Percentiles rank a stretch among this genome's conserved stretches.
Conservation (phyloP, 345 rosid genomes). For the Sonneratia caseolaris region DNA sequence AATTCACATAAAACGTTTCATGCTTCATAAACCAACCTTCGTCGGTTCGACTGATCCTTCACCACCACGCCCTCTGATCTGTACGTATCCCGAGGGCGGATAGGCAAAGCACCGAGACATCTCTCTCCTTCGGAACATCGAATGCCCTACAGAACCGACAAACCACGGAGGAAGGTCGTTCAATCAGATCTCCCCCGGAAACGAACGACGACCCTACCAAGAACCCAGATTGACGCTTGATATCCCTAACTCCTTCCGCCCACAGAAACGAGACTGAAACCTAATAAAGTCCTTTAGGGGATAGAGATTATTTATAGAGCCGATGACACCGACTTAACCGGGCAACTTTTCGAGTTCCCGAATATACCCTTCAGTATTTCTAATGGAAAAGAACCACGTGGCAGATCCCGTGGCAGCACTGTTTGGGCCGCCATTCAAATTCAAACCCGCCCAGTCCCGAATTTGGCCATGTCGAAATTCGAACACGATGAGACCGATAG, state of each 20-base stretch:
- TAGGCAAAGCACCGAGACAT: conserved; percentile 31
- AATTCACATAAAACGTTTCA: background rate
- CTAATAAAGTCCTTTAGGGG: background rate
- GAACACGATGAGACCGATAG: conserved; percentile 41
- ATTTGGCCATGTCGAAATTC: background rate
- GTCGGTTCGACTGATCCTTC: conserved; percentile 23
- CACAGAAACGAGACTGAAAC: background rate
- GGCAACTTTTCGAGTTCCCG: background rate
- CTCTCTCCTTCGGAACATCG: background rate
- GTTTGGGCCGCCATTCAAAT: background rate
- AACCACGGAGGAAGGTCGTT: background rate
- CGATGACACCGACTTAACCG: background rate
- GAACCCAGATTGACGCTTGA: background rate
- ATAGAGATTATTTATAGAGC: background rate
- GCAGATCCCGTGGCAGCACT: background rate
- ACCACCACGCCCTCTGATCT: conserved; percentile 23
- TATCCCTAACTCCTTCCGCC: background rate
- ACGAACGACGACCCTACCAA: background rate
- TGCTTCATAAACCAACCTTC: conserved; percentile 55
- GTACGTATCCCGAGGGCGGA: conserved; percentile 22
- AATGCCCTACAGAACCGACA: background rate
- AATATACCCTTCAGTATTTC: background rate
- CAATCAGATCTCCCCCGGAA: background rate
- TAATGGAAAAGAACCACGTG: no score
- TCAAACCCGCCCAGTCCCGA: no score